Conservation (phyloP, 225 moss, liverwort and hornwort genomes). For the Thuidium tamariscinum region DNA sequence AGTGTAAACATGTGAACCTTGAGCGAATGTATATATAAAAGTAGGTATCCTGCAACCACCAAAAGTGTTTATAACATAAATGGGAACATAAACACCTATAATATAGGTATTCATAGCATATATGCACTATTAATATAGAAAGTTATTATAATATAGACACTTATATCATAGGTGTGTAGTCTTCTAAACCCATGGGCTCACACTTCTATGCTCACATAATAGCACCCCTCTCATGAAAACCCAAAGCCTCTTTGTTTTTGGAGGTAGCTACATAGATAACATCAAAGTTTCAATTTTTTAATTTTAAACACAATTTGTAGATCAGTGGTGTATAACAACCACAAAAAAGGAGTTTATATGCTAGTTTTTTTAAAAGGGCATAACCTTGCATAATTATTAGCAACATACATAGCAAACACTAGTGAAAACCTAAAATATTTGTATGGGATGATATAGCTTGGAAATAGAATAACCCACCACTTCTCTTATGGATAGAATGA, state of each 20-base stretch:
- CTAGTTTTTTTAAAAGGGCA: background rate
- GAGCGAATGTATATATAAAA: no score
- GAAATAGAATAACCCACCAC: slow-evolving; percentile 7
- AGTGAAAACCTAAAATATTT: slow-evolving; percentile 14
- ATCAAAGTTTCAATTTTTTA: background rate
- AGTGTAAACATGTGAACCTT: no score
- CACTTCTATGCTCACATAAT: no score
- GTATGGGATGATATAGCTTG: slow-evolving; percentile 32
- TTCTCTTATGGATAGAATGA: slow-evolving; percentile 26
- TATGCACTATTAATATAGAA: no score
- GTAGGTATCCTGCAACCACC: no score
- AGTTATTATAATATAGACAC: no score
- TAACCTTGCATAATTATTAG: background rate
- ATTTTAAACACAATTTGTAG: background rate
- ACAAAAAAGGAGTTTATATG: background rate
- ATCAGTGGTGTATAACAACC: background rate
- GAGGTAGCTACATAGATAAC: slow-evolving; percentile 23
- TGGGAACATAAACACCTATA: no score
- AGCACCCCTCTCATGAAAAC: no score
- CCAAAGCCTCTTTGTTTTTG: slow-evolving; percentile 14
- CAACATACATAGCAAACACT: slow-evolving; percentile 5
- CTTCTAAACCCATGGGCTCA: no score
- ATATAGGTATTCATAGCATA: no score
- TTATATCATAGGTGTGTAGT: no score
- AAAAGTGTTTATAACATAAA: no score